Evolutionary conservation across 306 rosid genomes (phyloP), one percentile per base, ranked within the genome.

Genomic region (Lathyrus oleraceus): DNA sequence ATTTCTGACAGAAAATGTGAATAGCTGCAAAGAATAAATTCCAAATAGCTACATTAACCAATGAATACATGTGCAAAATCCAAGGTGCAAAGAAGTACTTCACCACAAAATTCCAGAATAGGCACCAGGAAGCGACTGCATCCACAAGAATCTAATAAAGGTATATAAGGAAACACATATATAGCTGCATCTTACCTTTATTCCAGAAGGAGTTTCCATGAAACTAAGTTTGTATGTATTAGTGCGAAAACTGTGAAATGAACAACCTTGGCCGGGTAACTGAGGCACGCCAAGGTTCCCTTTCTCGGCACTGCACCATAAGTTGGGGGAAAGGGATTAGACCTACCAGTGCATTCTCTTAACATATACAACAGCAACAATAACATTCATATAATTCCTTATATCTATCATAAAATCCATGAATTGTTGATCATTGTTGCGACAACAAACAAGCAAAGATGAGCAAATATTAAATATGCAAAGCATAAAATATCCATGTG

Each of bases 241-340:
- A 21, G 99, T 91, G 21, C 80, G 84, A 53, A 94, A 94, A 85
- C 99, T 91, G 60, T 94, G 99, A 82, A 94, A 91, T n/a, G 97
- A 94, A 74, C 99, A 94, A 52, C 99, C 99, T 81, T 94, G 96
- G 49, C 99, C 99, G 8, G 96, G 91, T 78, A 94, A 78, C 76
- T 94, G 99, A 59, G 97, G 96, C 72, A 94, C 87, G 8, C 96
- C 99, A 38, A 95, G 99, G 76, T 95, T 95, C 48, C 92, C 95
- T 83, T 81, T 95, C 53, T 91, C 95, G 10, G 88, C 85, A 54
- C 98, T 89, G 82, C 76, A 82, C 80, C 74, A 72, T 67, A 66
- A 58, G 45, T 19, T 13, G 27, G 49, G 60, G 35, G 15, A 28
- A 14, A 27, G 35, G 52, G 54, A 42, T 42, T 27, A 74, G 59